These are phyloP conservation scores for Trifolium repens DNA, from an alignment of 306 rosid genomes.

Conservation along the genomic window DNA sequence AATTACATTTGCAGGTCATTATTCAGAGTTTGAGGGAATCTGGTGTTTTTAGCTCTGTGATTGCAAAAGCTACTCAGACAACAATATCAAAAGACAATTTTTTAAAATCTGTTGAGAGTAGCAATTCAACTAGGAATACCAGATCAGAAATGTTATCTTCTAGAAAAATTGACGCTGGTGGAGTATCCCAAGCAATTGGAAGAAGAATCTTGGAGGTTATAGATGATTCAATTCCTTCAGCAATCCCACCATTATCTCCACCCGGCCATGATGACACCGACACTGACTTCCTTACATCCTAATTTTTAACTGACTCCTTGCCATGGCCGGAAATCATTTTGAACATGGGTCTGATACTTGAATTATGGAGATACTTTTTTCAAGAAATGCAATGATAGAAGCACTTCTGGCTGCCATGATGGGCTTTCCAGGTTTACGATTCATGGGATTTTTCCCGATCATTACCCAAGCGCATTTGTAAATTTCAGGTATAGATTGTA, in stretches of 20 bases:
- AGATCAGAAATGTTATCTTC: constrained; percentile 54
- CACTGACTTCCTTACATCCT: constrained; percentile 34
- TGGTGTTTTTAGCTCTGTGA: constrained; percentile 66
- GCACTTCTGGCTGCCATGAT: constrained; percentile 46
- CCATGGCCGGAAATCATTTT: constrained; percentile 40
- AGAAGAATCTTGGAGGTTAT: constrained; percentile 73
- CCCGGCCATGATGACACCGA: constrained; percentile 55
- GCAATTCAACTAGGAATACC: constrained; percentile 64
- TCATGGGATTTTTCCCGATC: constrained; percentile 71
- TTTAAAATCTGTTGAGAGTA: constrained; percentile 70
- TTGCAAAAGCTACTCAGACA: constrained; percentile 67
- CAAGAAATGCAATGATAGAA: constrained; percentile 43
- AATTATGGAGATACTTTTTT: constrained; percentile 20
- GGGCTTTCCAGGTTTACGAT: constrained; percentile 43
- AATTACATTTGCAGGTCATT: constrained; percentile 64
- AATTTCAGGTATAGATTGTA: constrained; percentile 68
- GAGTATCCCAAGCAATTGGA: constrained; percentile 58
- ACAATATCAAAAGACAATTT: constrained; percentile 65
- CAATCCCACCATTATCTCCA: constrained; percentile 84
- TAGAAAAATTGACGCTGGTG: constrained; percentile 63
- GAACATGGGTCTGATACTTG: constrained; percentile 40
- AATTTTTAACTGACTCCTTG: constrained; percentile 39
- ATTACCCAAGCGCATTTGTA: constrained; percentile 80
- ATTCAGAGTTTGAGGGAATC: constrained; percentile 82
- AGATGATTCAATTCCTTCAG: constrained; percentile 52